These are phyloP conservation scores for Diutina pseudorugosa DNA, from an alignment of 1,139 yeast species.

Conservation along the genomic window DNA sequence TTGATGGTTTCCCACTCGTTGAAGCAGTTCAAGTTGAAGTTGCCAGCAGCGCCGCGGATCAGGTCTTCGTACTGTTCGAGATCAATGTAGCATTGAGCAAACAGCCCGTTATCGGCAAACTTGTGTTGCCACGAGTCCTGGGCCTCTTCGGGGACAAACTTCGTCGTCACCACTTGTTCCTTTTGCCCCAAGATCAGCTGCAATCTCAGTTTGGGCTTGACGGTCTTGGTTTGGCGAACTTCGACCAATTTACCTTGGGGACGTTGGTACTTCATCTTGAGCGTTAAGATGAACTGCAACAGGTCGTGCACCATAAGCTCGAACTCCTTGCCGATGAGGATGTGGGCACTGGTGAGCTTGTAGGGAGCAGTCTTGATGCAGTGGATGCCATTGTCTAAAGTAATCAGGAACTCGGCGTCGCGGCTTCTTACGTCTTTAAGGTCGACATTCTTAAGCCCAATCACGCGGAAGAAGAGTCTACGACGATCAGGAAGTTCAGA, in stretches of 20 bases:
- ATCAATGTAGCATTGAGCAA: conserved; percentile 62
- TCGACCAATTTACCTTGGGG: conserved; percentile 44
- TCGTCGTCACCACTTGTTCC: conserved; percentile 40
- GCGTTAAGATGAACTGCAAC: conserved; percentile 59
- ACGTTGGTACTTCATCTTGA: conserved; percentile 51
- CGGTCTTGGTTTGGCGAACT: conserved; percentile 40
- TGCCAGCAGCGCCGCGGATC: conserved; percentile 40
- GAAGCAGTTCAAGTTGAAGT: conserved; percentile 48
- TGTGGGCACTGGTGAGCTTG: conserved; percentile 26
- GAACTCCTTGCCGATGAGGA: conserved; percentile 65
- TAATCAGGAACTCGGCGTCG: conserved; percentile 53
- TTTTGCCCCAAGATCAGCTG: conserved; percentile 39
- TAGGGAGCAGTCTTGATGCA: conserved; percentile 66
- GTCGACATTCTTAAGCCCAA: conserved; percentile 43
- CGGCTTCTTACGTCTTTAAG: conserved; percentile 45
- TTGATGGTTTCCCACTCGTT: conserved; percentile 66
- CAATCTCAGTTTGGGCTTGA: conserved; percentile 32
- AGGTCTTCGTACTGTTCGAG: conserved; percentile 47
- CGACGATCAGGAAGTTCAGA: conserved; percentile 24
- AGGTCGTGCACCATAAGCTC: conserved; percentile 63
- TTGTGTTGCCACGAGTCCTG: conserved; percentile 44
- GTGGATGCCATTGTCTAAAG: conserved; percentile 85
- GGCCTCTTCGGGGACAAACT: conserved; percentile 37
- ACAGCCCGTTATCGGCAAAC: conserved; percentile 79
- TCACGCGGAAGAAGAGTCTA: conserved; percentile 55